Base-by-base conservation (phyloP, 768 basidiomycete genomes). In the Rhizopogon vinicolor region DNA sequence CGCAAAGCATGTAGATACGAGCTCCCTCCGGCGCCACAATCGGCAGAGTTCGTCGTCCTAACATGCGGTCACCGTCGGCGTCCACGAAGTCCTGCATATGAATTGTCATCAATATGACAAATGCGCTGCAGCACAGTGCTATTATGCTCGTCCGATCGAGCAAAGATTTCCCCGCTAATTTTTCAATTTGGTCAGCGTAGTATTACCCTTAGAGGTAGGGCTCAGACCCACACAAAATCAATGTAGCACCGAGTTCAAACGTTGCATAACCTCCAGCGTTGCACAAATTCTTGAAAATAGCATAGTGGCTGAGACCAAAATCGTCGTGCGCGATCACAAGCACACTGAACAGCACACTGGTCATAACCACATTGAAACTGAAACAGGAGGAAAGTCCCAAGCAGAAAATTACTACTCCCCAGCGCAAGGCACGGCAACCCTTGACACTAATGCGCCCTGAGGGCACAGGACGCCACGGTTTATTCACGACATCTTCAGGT, bases 401-500 rank as follows among this genome's bases (percentile, higher is more conserved):
- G 53, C 73, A 74, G 3, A 65, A 4, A 6, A 60, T 42, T 5
- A 73, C 57, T 40, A 73, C 60, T 4, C 44, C 55, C 72, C 72
- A 75, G 8, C 75, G 72, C 16, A 74, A 57, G 5, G 55, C 41
- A 2, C 54, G 41, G 5, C 72, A 64, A 1, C 59, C 42, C 3
- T 29, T 3, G 35, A 62, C 37, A 1, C 68, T 58, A 9, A 77
- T 63, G 8, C 70, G 65, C 10, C 68, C 63, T 0, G 75, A 59
- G 7, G 75, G 75, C 5, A 77, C 51, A 3, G 75, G 75, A 7
- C 75, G 59, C 68, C 68, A 71, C 12, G 72, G 66, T 55, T 69
- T 70, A 25, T 25, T 25, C 25, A 25, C 25, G 25, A 25, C 3
- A 25, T 25, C 25, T 25, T 25, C 25, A 25, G 25, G 3, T 4